These are phyloP conservation scores for Afroboletus lepidellus DNA, from an alignment of 1,284 basidiomycete genomes.

Conservation along the genomic window DNA sequence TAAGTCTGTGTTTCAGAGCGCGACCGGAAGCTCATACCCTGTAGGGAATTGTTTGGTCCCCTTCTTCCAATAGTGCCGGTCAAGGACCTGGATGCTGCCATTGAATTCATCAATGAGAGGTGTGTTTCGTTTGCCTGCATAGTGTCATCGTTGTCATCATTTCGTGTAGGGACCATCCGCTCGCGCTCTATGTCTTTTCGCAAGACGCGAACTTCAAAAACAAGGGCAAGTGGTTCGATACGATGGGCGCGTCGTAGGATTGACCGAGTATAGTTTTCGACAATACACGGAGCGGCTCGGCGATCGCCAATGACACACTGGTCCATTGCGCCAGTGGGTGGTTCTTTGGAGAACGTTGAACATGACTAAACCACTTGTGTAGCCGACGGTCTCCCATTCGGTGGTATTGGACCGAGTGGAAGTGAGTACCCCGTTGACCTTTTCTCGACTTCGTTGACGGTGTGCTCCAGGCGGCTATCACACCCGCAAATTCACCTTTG, in stretches of 20 bases:
- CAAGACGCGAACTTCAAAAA: constrained; percentile 56
- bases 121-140: constrained; percentile 28
- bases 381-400: constrained; percentile 71
- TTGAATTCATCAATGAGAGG: constrained; percentile 65
- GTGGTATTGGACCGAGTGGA: constrained; percentile 71
- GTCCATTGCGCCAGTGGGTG: constrained; percentile 53
- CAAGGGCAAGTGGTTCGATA: constrained; percentile 44
- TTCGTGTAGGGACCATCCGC: constrained; percentile 62
- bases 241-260: background rate
- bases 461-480: constrained; percentile 53
- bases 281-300: constrained; percentile 66
- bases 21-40: constrained; percentile 5
- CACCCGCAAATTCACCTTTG: constrained; percentile 64
- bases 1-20: constrained; percentile 33
- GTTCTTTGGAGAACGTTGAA: background rate
- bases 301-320: constrained; percentile 65
- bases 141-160: background rate
- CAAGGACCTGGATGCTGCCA: constrained; percentile 68
- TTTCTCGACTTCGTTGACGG: background rate
- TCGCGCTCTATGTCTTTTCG: constrained; percentile 78
- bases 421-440: constrained; percentile 42
- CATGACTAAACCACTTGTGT: background rate
- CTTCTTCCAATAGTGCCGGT: constrained; percentile 78
- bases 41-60: constrained; percentile 74
- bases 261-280: constrained; percentile 49